A percentile compares a stretch with the other conserved stretches of the same genome.
phyloP scores from a whole-genome alignment of 805 yeast genomes.

The Scheffersomyces ergatensis region DNA sequence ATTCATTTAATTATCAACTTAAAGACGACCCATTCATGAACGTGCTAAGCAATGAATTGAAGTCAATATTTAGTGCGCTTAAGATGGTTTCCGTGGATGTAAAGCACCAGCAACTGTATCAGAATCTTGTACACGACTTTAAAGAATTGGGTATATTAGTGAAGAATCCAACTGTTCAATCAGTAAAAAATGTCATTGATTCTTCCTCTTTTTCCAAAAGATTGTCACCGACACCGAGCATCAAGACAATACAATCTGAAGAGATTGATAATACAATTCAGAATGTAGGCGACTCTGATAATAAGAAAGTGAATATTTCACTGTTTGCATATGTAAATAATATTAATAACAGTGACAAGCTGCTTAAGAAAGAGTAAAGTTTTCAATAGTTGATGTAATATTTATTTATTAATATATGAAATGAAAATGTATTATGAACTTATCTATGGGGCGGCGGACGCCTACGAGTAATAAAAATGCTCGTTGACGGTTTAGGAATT shows the following conservation, averaged over 20 bases:
- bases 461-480: constrained; percentile 4
- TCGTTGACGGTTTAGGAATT: constrained; percentile 2
- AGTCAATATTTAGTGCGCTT: constrained; percentile 5
- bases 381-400: not conserved
- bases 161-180: too few species aligned
- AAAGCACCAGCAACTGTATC: not conserved
- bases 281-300: too few species aligned
- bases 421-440: not conserved
- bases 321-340: not conserved
- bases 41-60: not conserved
- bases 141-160: not conserved
- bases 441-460: constrained; percentile 1
- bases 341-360: not conserved
- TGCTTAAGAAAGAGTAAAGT: not conserved
- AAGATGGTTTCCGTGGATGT: constrained; percentile 5
- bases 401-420: not conserved
- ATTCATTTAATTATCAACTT: not conserved
- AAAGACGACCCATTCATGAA: not conserved
- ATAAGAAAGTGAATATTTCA: not conserved
- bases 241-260: too few species aligned
- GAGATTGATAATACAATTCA: not conserved
- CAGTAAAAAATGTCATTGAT: too few species aligned
- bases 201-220: too few species aligned
- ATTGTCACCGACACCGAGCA: too few species aligned
- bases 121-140: not conserved